Evolutionary conservation across 352 stramenopile species (phyloP).

Genomic region (Pythium folliculosum): DNA sequence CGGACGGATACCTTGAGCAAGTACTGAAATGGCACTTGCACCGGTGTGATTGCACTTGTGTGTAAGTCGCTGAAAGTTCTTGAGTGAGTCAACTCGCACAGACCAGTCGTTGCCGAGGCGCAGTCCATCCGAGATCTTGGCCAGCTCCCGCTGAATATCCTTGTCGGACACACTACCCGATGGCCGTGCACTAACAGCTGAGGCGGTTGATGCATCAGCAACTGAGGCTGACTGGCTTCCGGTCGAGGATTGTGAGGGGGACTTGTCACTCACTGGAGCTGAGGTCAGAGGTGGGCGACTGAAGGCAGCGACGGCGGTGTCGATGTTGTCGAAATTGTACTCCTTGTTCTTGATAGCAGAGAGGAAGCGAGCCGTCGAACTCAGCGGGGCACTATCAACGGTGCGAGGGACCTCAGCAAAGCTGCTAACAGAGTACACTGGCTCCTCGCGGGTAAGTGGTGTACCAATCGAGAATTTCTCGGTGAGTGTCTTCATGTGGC

Average conservation of each 20-base stretch:
- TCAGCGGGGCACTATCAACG: constrained; percentile 23
- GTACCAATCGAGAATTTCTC: constrained; percentile 44
- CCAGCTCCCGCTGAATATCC: constrained; percentile 64
- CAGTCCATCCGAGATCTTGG: constrained; percentile 57
- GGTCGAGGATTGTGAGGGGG: constrained; percentile 47
- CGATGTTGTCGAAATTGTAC: constrained; percentile 43
- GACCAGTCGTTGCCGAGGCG: constrained; percentile 75
- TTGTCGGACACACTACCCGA: constrained; percentile 43
- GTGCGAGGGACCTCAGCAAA: constrained; percentile 4
- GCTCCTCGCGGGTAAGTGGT: background rate
- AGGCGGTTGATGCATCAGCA: constrained; percentile 4
- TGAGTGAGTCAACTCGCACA: constrained; percentile 70
- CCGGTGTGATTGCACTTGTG: constrained; percentile 47
- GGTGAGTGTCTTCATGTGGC: constrained; percentile 76
- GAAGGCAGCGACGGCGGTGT: constrained; percentile 31
- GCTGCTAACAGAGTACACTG: constrained; percentile 1
- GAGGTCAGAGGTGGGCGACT: constrained; percentile 3
- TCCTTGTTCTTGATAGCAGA: constrained; percentile 32
- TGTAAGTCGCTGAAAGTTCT: constrained; percentile 58
- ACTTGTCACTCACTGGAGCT: constrained; percentile 27
- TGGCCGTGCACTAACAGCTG: background rate
- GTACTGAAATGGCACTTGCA: constrained; percentile 15
- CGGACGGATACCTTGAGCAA: constrained; percentile 49
- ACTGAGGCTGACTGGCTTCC: constrained; percentile 27
- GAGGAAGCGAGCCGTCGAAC: constrained; percentile 29